These are phyloP conservation scores for Westerdykella aurantiaca DNA, from an alignment of 2,329 filamentous ascomycete genomes.

Conservation along the genomic window DNA sequence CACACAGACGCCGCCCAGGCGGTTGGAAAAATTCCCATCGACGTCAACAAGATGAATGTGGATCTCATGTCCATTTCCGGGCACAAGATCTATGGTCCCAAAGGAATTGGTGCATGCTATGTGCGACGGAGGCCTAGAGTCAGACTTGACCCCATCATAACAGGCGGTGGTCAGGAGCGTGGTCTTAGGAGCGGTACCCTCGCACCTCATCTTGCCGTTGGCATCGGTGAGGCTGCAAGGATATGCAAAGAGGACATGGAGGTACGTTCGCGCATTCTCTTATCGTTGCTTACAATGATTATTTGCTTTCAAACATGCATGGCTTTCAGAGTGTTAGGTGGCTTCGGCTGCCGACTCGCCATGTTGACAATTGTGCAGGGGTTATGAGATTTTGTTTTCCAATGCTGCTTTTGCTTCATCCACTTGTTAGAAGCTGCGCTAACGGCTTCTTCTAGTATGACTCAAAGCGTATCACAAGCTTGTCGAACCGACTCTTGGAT, in stretches of 20 bases:
- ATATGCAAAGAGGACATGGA: constrained; percentile 85
- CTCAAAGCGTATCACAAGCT: constrained; percentile 69
- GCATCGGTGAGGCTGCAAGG: constrained; percentile 92
- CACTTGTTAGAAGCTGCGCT: constrained; percentile 4
- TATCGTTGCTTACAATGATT: constrained; percentile 56
- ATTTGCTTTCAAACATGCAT: constrained; percentile 78
- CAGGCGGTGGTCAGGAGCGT: constrained; percentile 90
- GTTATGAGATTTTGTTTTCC: constrained; percentile 50
- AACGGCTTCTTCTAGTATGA: constrained; percentile 64
- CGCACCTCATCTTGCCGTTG: constrained; percentile 80
- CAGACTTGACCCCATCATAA: constrained; percentile 92
- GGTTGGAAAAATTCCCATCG: constrained; percentile 95
- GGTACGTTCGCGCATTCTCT: constrained; percentile 54
- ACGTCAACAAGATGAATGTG: constrained; percentile 97
- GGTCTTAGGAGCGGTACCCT: constrained; percentile 91
- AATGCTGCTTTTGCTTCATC: neutral
- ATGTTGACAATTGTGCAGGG: constrained; percentile 57
- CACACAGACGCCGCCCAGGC: constrained; percentile 95
- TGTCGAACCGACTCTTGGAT: constrained; percentile 77
- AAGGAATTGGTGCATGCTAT: constrained; percentile 94
- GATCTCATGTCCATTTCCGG: constrained; percentile 98
- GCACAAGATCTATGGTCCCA: constrained; percentile 98
- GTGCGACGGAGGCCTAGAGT: constrained; percentile 88
- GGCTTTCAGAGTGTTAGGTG: constrained; percentile 65
- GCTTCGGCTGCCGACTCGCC: constrained; percentile 29